Evolutionary conservation across 176 grass and related monocot genomes (phyloP), one percentile per base, ranked within the genome.

Genomic region (Carex littledalei): DNA sequence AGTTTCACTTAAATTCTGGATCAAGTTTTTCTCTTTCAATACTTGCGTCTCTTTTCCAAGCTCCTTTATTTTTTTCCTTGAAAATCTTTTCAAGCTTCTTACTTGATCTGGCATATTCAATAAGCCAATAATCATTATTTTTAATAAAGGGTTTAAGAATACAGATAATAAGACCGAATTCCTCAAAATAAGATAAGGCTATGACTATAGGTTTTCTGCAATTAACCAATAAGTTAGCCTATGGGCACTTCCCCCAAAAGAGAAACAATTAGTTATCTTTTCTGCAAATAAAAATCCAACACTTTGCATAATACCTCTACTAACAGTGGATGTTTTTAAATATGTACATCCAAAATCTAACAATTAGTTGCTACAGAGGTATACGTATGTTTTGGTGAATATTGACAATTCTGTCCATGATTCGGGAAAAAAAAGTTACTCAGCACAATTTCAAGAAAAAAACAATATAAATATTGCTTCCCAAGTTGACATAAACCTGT

Each of bases 31-130:
- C 81, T 98, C 95, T 85, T 89, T 87, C 79, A 89, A 85, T 37
- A 95, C 89, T 76, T 93, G 85, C 29, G 62, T 64, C 89, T 95
- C 91, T 83, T 95, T 98, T 73, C 89, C 89, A 52, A 98, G 91
- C 67, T 94, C 93, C 85, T 93, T 93, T 59, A 95, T 89, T 87
- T 88, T 95, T 81, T 74, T 93, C 49, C 90, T 98, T 69, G 94
- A 95, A 89, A 93, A 98, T 78, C 89, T 93, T 93, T 92, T 98
- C 35, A 98, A 88, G 89, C 80, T 92, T 89, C 69, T 85, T 12
- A 98, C 86, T 90, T 79, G 92, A 81, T 92, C 96, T 98, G 88
- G 78, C 85, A 78, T 31, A 78, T 78, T 54, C 26, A 54, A 57
- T 57, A 78, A 78, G 74, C 13, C n/a, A n/a, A n/a, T n/a, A n/a